Evolutionary conservation across 2,329 filamentous ascomycete species (phyloP).

Genomic region (Beauveria australis): DNA sequence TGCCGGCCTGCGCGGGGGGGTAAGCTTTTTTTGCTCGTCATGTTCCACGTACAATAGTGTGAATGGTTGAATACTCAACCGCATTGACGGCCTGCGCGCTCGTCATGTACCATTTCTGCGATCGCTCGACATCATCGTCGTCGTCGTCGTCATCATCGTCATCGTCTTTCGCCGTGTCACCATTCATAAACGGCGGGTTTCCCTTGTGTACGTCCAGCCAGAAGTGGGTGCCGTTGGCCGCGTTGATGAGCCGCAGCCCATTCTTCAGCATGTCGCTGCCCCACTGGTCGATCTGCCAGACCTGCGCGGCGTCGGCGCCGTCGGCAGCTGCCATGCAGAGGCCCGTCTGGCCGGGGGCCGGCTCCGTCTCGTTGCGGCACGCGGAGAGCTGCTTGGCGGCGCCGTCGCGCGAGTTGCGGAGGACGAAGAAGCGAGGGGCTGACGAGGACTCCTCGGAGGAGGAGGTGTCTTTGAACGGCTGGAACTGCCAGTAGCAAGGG

Average conservation of each 20-base stretch:
- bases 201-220: slow-evolving; percentile 26
- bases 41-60: slow-evolving; percentile 19
- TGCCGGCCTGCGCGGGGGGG: no score
- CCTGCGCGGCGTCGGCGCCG: slow-evolving; percentile 19
- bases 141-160: slow-evolving; percentile 17
- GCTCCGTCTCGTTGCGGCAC: slow-evolving; percentile 20
- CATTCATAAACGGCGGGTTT: slow-evolving; percentile 23
- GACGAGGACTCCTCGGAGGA: background rate
- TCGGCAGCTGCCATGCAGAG: slow-evolving; percentile 21
- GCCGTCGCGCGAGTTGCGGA: slow-evolving; percentile 22
- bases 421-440: slow-evolving; percentile 21
- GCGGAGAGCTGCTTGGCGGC: slow-evolving; percentile 23
- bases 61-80: slow-evolving; percentile 25
- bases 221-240: slow-evolving; percentile 23
- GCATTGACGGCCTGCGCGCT: slow-evolving; percentile 23
- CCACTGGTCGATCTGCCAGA: slow-evolving; percentile 24
- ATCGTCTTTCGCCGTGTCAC: slow-evolving; percentile 14
- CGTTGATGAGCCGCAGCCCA: slow-evolving; percentile 24
- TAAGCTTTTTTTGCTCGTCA: no score
- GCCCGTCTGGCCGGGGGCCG: slow-evolving; percentile 19
- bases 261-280: slow-evolving; percentile 19
- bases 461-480: slow-evolving; percentile 17
- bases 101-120: slow-evolving; percentile 27
- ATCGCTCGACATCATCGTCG: slow-evolving; percentile 18
- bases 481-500: slow-evolving; percentile 22